These are phyloP conservation scores for Bruguiera parviflora DNA, from an alignment of 345 rosid genomes.

Conservation along the genomic window DNA sequence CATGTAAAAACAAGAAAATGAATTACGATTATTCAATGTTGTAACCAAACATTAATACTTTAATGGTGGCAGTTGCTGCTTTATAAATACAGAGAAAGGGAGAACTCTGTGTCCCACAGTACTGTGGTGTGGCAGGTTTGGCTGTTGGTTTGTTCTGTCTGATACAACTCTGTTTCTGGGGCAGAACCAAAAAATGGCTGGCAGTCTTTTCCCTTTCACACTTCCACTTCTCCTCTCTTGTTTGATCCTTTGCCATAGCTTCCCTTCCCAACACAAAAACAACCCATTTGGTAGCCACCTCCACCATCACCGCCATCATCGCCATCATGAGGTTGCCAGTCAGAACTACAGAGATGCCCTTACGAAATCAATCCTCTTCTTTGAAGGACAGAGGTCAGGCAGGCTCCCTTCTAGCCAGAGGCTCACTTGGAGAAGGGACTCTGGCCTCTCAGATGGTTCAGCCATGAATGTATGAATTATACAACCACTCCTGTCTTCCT, in stretches of 20 bases:
- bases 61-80: conserved; percentile 32
- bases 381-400: conserved; percentile 32
- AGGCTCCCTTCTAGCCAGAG: conserved; percentile 30
- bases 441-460: conserved; percentile 31
- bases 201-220: conserved; percentile 23
- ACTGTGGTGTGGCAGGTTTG: conserved; percentile 39
- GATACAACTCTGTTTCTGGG: conserved; percentile 5
- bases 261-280: conserved; percentile 23
- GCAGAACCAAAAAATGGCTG: conserved; percentile 30
- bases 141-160: conserved; percentile 28
- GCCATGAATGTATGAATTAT: conserved; percentile 27
- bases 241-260: conserved; percentile 51
- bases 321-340: conserved; percentile 49
- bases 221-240: conserved; percentile 25
- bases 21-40: conserved; percentile 11
- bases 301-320: conserved; percentile 48
- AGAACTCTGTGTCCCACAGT: conserved; percentile 28
- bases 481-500: conserved; percentile 4
- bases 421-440: conserved; percentile 28
- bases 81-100: conserved; percentile 51
- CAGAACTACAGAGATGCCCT: conserved; percentile 34
- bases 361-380: conserved; percentile 32
- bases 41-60: conserved; percentile 12
- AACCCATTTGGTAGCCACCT: conserved; percentile 29
- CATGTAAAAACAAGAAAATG: no score